Evolutionary conservation across 352 stramenopile genomes (phyloP).

Genomic region (Albugo candida): DNA sequence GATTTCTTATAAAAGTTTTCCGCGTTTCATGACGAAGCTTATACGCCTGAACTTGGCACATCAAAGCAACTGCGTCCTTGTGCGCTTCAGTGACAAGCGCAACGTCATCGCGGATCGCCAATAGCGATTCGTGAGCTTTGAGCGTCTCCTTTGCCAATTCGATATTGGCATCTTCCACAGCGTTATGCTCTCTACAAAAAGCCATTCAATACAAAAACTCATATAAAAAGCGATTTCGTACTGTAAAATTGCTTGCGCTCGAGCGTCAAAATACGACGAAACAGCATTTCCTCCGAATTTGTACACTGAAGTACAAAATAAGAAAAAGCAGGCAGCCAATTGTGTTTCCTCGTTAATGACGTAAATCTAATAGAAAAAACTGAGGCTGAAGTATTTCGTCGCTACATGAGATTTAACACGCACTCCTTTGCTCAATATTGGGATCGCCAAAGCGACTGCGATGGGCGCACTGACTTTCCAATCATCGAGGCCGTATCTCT

Average conservation of each 20-base stretch:
- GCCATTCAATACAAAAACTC: background rate
- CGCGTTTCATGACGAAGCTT: constrained; percentile 79
- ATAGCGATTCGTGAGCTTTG: constrained; percentile 58
- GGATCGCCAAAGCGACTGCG: constrained; percentile 45
- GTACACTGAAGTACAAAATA: constrained; percentile 71
- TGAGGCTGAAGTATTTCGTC: constrained; percentile 1
- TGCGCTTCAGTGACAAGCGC: constrained; percentile 48
- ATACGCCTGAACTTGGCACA: constrained; percentile 70
- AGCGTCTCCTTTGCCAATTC: constrained; percentile 64
- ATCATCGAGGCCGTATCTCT: constrained; percentile 51
- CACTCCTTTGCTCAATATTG: constrained; percentile 63
- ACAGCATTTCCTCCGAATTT: constrained; percentile 72
- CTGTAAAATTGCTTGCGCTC: constrained; percentile 48
- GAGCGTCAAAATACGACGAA: constrained; percentile 70
- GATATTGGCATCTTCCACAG: constrained; percentile 70
- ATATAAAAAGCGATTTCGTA: constrained; percentile 10
- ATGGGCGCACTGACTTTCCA: constrained; percentile 72
- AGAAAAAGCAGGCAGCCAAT: constrained; percentile 65
- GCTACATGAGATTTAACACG: background rate
- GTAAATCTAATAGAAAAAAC: constrained; percentile 27
- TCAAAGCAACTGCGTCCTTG: constrained; percentile 60
- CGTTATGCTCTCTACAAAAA: constrained; percentile 50
- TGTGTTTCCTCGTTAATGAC: constrained; percentile 75
- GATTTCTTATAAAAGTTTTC: constrained; percentile 73
- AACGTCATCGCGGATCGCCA: constrained; percentile 76